phyloP scores from a whole-genome alignment of 495 filamentous ascomycete species.

The Lasiosphaeria hispida region DNA sequence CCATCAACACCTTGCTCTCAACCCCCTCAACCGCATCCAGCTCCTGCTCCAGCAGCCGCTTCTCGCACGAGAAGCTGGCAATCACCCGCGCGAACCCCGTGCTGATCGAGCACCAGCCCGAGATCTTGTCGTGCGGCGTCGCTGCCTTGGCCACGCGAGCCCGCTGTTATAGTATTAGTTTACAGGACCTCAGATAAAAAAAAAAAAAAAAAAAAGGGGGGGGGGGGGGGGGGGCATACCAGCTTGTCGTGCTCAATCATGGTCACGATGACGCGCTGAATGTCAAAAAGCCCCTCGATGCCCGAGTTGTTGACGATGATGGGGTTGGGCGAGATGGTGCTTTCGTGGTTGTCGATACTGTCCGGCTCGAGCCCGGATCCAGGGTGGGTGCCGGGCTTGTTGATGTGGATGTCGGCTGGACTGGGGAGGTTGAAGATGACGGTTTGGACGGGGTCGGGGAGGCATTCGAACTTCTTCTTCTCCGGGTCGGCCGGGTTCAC shows the following conservation, averaged over 20 bases:
- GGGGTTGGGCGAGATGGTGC: conserved; percentile 39
- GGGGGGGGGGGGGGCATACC: too few relatives aligned
- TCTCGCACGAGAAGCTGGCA: conserved; percentile 38
- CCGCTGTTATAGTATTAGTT: too few relatives aligned
- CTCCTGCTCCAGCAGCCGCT: conserved; percentile 33
- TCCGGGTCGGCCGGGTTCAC: neutral
- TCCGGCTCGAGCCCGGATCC: neutral
- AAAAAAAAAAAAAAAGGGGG: too few relatives aligned
- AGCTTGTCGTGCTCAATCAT: conserved; percentile 32
- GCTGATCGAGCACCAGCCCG: conserved; percentile 37
- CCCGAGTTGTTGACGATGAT: conserved; percentile 41
- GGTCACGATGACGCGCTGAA: conserved; percentile 41
- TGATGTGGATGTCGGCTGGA: neutral
- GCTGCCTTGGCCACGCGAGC: conserved; percentile 29
- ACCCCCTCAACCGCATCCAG: conserved; percentile 37
- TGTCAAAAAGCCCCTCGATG: conserved; percentile 41
- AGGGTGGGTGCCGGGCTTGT: neutral
- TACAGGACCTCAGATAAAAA: too few relatives aligned
- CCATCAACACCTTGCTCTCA: conserved; percentile 23
- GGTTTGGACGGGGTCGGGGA: conserved; percentile 18
- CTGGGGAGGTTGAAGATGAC: conserved; percentile 10
- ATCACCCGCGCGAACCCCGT: conserved; percentile 36
- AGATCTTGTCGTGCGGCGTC: conserved; percentile 30
- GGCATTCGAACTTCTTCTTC: neutral
- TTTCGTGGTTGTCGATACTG: conserved; percentile 4